Conservation (phyloP, 2,329 filamentous ascomycete genomes). For the Sphaceloma murrayae region DNA sequence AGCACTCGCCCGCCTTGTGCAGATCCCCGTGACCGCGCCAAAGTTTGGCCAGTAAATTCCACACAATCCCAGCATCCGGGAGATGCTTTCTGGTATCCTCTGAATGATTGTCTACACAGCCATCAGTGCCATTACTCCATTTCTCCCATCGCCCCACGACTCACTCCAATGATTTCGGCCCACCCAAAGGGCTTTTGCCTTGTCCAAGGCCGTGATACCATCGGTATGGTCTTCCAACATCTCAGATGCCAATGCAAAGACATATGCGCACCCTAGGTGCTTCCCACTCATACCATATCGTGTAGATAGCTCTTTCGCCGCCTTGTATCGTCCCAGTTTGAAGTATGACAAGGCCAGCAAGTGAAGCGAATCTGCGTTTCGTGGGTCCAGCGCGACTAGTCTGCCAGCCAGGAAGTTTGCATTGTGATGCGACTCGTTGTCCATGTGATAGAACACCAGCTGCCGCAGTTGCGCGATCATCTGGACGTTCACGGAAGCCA, state of each 20-base stretch:
- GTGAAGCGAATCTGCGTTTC: constrained; percentile 70
- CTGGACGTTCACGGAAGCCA: constrained; percentile 48
- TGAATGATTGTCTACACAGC: constrained; percentile 54
- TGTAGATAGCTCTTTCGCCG: constrained; percentile 76
- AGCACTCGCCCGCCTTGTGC: constrained; percentile 74
- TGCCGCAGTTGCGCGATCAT: constrained; percentile 53
- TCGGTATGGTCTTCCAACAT: constrained; percentile 69
- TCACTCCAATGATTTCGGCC: constrained; percentile 69
- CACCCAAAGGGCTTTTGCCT: constrained; percentile 65
- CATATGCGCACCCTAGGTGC: constrained; percentile 79
- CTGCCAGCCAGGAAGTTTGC: constrained; percentile 90
- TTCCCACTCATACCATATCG: constrained; percentile 58
- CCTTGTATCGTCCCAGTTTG: constrained; percentile 70
- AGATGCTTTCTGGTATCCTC: constrained; percentile 62
- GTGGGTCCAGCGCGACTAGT: constrained; percentile 71
- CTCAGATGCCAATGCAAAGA: constrained; percentile 84
- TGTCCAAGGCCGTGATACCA: constrained; percentile 75
- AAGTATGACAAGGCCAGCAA: constrained; percentile 78
- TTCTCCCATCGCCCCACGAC: constrained; percentile 21
- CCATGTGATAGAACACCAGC: constrained; percentile 64
- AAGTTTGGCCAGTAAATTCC: constrained; percentile 76
- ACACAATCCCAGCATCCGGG: constrained; percentile 76
- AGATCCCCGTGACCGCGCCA: constrained; percentile 71
- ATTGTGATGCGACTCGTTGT: constrained; percentile 81
- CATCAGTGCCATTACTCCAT: constrained; percentile 2